Evolutionary conservation across 2,329 filamentous ascomycete genomes (phyloP).

Genomic region (Claviceps sp.): DNA sequence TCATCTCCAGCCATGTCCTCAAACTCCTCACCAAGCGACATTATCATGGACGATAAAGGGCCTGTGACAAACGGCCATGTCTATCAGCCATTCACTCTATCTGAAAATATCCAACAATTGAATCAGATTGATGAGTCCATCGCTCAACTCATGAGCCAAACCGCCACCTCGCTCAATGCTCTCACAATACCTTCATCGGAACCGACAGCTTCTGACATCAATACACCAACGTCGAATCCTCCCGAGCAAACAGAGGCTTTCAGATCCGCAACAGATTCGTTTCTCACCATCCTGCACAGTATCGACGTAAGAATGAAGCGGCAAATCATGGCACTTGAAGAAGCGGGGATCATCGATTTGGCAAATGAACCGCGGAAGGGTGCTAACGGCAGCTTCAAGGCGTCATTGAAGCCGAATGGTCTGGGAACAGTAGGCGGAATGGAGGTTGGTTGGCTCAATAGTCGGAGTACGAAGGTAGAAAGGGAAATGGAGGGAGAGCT

Average conservation of each 20-base stretch:
- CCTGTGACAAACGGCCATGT: conserved; percentile 9
- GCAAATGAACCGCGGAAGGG: conserved; percentile 20
- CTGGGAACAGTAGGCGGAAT: conserved; percentile 45
- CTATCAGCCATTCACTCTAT: conserved; percentile 49
- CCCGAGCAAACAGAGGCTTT: conserved; percentile 42
- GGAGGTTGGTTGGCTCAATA: conserved; percentile 84
- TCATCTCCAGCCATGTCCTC: conserved; percentile 14
- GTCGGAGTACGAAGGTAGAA: conserved; percentile 67
- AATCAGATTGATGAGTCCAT: conserved; percentile 58
- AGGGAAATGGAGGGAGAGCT: conserved; percentile 75
- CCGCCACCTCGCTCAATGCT: conserved; percentile 31
- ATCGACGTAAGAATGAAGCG: conserved; percentile 60
- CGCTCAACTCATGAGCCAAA: conserved; percentile 28
- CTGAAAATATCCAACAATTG: conserved; percentile 70
- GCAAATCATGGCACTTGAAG: conserved; percentile 61
- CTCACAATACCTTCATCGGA: conserved; percentile 23
- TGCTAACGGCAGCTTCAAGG: conserved; percentile 22
- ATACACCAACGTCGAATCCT: conserved; percentile 21
- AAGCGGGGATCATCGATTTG: conserved; percentile 58
- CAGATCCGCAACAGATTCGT: conserved; percentile 47
- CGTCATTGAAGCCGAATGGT: conserved; percentile 39
- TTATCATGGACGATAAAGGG: conserved; percentile 16
- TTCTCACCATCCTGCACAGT: conserved; percentile 59
- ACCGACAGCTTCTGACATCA: conserved; percentile 6
- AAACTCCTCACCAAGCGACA: conserved; percentile 14